These are phyloP conservation scores for Lepidium sativum DNA, from an alignment of 345 rosid species.

Conservation along the genomic window DNA sequence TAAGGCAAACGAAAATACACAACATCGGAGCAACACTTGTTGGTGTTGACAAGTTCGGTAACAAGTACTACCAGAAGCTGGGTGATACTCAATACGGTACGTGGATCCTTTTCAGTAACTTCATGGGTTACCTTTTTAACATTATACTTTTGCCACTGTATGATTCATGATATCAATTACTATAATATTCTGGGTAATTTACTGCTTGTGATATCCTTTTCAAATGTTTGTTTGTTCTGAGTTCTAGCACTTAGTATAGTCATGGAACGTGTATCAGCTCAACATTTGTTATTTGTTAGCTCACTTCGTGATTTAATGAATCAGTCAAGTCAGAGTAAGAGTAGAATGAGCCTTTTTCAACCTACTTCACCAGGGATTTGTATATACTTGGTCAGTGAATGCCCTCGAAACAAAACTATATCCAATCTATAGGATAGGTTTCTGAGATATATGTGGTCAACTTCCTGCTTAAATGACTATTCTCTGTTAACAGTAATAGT, in stretches of 20 bases:
- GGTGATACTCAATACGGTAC: conserved; percentile 62
- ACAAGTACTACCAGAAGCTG: conserved; percentile 81
- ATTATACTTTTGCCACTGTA: background rate
- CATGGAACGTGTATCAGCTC: too few relatives aligned
- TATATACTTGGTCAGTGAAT: too few relatives aligned
- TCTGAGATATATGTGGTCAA: too few relatives aligned
- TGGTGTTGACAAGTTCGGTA: conserved; percentile 87
- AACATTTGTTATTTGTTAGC: too few relatives aligned
- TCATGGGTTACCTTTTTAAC: background rate
- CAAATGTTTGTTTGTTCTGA: background rate
- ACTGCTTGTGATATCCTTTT: background rate
- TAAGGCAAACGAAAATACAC: conserved; percentile 94
- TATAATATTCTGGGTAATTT: background rate
- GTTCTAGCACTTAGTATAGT: background rate
- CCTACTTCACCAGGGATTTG: too few relatives aligned
- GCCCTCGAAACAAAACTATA: too few relatives aligned
- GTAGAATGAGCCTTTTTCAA: too few relatives aligned
- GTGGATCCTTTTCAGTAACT: conserved; percentile 11
- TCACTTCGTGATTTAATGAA: too few relatives aligned
- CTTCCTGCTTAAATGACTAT: too few relatives aligned
- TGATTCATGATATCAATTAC: background rate
- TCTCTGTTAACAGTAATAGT: too few relatives aligned
- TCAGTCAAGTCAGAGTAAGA: too few relatives aligned
- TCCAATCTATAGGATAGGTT: too few relatives aligned
- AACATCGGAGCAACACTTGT: conserved; percentile 74